Conservation (phyloP, 768 basidiomycete genomes). For the Hericium coralloides region DNA sequence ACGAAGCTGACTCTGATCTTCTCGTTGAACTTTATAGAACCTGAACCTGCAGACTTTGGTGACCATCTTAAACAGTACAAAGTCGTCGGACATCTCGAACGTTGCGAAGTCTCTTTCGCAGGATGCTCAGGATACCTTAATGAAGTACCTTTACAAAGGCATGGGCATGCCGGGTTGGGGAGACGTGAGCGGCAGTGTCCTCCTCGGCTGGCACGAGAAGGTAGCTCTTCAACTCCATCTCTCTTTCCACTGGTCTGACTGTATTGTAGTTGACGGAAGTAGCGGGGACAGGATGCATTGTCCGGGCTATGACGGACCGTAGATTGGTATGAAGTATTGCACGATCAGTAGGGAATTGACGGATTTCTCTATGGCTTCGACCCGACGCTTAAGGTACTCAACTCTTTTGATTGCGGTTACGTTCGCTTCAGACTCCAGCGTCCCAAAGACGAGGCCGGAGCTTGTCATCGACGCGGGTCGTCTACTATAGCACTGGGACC, state of each 20-base stretch:
- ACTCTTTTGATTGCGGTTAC: too few species aligned
- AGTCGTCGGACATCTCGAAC: constrained; percentile 74
- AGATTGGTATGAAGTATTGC: constrained; percentile 35
- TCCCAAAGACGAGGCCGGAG: too few species aligned
- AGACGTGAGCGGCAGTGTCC: constrained; percentile 56
- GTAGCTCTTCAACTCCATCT: constrained; percentile 30
- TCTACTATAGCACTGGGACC: too few species aligned
- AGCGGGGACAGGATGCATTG: constrained; percentile 92
- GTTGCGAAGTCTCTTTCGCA: constrained; percentile 65
- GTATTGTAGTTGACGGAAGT: constrained; percentile 73
- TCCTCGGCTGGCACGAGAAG: constrained; percentile 95
- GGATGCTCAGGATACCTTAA: constrained; percentile 81
- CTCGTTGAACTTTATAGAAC: constrained; percentile 35
- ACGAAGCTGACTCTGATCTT: background rate
- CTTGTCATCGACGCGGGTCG: too few species aligned
- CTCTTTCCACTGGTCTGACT: too few species aligned
- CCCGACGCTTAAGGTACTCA: too few species aligned
- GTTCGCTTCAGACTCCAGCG: too few species aligned
- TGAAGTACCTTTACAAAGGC: constrained; percentile 98
- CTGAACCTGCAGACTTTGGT: constrained; percentile 73
- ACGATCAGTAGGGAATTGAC: background rate
- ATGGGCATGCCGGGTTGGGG: constrained; percentile 64
- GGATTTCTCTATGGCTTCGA: too few species aligned
- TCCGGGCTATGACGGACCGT: constrained; percentile 73
- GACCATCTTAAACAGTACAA: constrained; percentile 89